These are phyloP conservation scores for Chytriomyces hyalinus DNA, from an alignment of 192 early-diverging fungal genomes.

Conservation along the genomic window DNA sequence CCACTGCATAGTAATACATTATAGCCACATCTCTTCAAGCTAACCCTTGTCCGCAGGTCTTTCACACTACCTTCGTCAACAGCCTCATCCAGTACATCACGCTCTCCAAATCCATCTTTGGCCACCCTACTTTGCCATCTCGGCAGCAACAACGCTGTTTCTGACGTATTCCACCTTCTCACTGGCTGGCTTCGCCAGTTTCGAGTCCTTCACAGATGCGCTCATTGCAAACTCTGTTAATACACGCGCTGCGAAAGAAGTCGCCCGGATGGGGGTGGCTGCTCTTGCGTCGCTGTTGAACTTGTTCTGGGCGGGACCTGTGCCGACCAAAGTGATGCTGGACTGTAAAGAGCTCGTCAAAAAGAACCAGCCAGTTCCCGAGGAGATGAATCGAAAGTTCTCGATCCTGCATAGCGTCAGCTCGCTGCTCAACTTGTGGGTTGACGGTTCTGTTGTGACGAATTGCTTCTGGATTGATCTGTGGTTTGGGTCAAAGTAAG, in stretches of 20 bases:
- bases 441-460: constrained; percentile 8
- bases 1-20: neutral
- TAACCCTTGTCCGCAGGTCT: neutral
- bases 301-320: neutral
- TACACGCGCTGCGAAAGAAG: neutral
- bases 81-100: constrained; percentile 30
- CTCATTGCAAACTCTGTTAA: neutral
- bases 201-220: neutral
- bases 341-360: constrained; percentile 28
- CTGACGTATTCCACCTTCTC: constrained; percentile 26
- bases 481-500: no score
- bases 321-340: neutral
- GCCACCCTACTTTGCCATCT: constrained; percentile 27
- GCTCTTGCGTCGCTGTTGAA: constrained; percentile 1
- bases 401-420: neutral
- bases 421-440: constrained; percentile 14
- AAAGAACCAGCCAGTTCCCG: neutral
- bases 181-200: neutral
- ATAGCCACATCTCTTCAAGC: neutral
- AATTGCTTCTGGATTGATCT: constrained; percentile 34
- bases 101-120: constrained; percentile 22
- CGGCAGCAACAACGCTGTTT: neutral
- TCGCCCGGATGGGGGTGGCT: neutral
- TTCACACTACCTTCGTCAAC: constrained; percentile 34
- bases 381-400: neutral